These are phyloP conservation scores for Cladosporium sp. DNA, from an alignment of 2,329 filamentous ascomycete species.

Conservation along the genomic window DNA sequence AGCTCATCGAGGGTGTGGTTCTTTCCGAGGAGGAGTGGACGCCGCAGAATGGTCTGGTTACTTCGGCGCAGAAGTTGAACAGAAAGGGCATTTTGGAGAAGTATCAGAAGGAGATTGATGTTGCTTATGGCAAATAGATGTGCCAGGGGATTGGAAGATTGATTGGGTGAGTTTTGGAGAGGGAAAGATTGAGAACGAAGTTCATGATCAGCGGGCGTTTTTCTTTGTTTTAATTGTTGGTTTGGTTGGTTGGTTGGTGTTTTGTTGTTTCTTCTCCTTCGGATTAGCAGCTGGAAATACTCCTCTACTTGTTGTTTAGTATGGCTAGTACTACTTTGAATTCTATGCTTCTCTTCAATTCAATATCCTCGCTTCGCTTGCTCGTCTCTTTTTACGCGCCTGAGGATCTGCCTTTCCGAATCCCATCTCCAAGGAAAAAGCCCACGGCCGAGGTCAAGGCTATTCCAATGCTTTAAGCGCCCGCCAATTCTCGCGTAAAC, in stretches of 20 bases:
- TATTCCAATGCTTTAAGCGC: too few species aligned
- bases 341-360: not conserved
- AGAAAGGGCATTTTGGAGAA: slow-evolving; percentile 46
- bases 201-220: slow-evolving; percentile 13
- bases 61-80: slow-evolving; percentile 51
- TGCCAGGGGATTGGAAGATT: not conserved
- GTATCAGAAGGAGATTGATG: slow-evolving; percentile 48
- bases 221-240: slow-evolving; percentile 9
- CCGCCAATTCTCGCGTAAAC: too few species aligned
- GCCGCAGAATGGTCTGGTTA: slow-evolving; percentile 58
- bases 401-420: too few species aligned
- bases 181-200: slow-evolving; percentile 3
- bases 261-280: not conserved
- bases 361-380: not conserved
- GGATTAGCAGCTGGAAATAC: not conserved
- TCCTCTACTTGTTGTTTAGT: not conserved
- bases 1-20: slow-evolving; percentile 71
- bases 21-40: slow-evolving; percentile 85
- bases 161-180: not conserved
- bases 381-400: too few species aligned
- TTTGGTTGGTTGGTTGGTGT: not conserved
- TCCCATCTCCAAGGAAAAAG: too few species aligned
- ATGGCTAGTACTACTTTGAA: not conserved
- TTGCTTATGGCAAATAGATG: slow-evolving; percentile 34
- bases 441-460: too few species aligned